Base-by-base conservation (phyloP, 805 yeast species). In the Saccharomycopsis sp. region DNA sequence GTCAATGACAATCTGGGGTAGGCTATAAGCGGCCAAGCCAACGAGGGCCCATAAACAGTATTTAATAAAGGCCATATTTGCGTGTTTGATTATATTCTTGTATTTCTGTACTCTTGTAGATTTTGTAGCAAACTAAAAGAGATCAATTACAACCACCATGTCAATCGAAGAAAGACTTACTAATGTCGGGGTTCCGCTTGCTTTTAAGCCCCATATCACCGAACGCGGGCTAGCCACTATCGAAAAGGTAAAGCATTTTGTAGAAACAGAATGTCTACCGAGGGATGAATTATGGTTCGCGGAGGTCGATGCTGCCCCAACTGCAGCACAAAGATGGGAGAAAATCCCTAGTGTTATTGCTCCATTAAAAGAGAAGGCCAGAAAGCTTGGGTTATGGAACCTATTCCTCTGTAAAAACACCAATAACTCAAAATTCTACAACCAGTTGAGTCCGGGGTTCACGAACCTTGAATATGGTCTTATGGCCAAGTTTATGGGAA, bases 401-500 rank as follows among this genome's bases (percentile, higher is more conserved):
- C 67, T 84, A 73, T 83, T 83, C 63, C 68, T 82, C 63, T 77
- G 81, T 41, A 73, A 74, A 51, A 67, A 76, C 66, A 66, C 81
- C 75, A 63, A 66, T 15, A 77, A 67, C 52, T 38, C 42, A 35
- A 22, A 25, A 35, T 47, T 65, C 59, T 68, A 20, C 47, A 78
- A 80, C 59, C 82, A 49, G 44, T 56, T 59, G 47, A 59, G 85
- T 29, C 81, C 86, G 2, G 85, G 85, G 3, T 83, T 67, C 68
- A 73, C 85, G 53, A 83, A 83, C 67, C 69, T 83, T 63, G 88
- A 84, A 65, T 84, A 84, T 65, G 88, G 85, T 0, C 68, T 84
- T 56, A 82, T 84, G 86, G 85, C 86, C 1, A 80, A 78, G 66
- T 80, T 81, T 66, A 72, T 83, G 66, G 89, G 88, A 14, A 72